These are phyloP conservation scores for Coniochaeta pulveracea DNA, from an alignment of 2,329 filamentous ascomycete genomes.

Conservation along the genomic window DNA sequence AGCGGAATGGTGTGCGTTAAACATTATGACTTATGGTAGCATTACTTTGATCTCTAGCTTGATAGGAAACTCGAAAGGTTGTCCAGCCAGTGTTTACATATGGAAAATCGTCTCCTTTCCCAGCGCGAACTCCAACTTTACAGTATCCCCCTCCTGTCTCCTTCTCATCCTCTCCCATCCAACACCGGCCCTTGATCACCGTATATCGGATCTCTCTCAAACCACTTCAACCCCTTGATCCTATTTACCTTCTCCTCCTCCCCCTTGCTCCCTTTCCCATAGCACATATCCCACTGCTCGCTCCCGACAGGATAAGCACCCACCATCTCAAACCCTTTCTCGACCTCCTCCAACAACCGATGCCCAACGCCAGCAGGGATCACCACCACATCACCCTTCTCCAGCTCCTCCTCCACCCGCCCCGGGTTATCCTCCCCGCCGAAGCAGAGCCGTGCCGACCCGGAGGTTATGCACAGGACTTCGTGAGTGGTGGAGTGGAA, in stretches of 20 bases:
- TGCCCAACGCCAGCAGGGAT: neutral
- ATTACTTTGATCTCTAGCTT: too few relatives aligned
- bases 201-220: neutral
- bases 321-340: neutral
- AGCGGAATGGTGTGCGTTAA: too few relatives aligned
- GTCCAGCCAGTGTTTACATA: too few relatives aligned
- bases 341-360: neutral
- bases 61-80: too few relatives aligned
- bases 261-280: neutral
- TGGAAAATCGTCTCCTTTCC: too few relatives aligned
- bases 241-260: neutral
- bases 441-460: conserved; percentile 52
- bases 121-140: too few relatives aligned
- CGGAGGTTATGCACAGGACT: conserved; percentile 47
- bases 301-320: neutral
- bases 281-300: neutral
- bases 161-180: too few relatives aligned
- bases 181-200: neutral
- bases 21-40: too few relatives aligned
- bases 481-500: conserved; percentile 60
- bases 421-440: conserved; percentile 33
- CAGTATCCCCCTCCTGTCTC: too few relatives aligned
- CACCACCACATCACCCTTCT: neutral
- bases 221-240: neutral
- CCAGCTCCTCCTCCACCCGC: conserved; percentile 17